phyloP scores from a whole-genome alignment of 148 eudicot genomes.

The Amaranthus hypochondriacus region DNA sequence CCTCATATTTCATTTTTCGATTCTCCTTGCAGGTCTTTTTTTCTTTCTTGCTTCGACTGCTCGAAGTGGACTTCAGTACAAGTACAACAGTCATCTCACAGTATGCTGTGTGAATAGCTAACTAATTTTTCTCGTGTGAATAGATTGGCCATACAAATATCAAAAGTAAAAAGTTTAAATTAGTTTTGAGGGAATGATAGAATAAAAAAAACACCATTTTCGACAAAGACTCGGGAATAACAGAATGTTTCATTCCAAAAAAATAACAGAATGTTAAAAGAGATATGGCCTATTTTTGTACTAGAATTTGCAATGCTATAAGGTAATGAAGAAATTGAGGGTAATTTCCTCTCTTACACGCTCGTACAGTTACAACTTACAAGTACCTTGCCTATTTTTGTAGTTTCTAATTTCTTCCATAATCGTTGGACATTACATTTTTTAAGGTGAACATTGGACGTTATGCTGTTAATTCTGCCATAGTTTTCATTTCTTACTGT shows the following conservation, averaged over 20 bases:
- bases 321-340: neutral
- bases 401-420: neutral
- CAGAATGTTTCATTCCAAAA: neutral
- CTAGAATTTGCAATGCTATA: neutral
- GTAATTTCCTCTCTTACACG: neutral
- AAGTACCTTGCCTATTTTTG: neutral
- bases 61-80: constrained; percentile 2
- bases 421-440: too few relatives aligned
- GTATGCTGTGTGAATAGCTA: constrained; percentile 30
- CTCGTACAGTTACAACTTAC: neutral
- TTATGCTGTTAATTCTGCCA: too few relatives aligned
- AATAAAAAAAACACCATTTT: constrained; percentile 6
- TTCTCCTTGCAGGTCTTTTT: constrained; percentile 15
- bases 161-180: constrained; percentile 2
- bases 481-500: too few relatives aligned
- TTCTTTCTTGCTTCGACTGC: constrained; percentile 10
- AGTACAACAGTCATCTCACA: constrained; percentile 7
- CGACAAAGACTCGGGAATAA: constrained; percentile 13
- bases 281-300: constrained; percentile 17
- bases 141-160: constrained; percentile 15
- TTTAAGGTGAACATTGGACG: too few relatives aligned
- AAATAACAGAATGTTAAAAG: constrained; percentile 7
- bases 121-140: constrained; percentile 29
- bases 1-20: neutral
- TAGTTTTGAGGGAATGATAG: constrained; percentile 22